phyloP scores from a whole-genome alignment of 2,329 filamentous ascomycete species.

The Nemania diffusa region DNA sequence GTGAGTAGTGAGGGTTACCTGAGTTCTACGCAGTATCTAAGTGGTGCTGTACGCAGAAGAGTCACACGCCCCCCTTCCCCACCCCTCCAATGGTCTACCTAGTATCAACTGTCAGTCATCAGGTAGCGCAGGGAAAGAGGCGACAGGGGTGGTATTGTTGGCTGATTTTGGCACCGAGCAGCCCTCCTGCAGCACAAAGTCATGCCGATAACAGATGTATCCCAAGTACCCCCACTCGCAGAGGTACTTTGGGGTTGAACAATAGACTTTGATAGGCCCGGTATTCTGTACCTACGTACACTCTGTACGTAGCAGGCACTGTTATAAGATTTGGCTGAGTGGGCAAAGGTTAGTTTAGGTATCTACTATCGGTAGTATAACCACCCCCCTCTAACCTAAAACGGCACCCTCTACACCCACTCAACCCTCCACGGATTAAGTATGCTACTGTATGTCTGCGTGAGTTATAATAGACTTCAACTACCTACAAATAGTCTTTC shows the following conservation, averaged over 20 bases:
- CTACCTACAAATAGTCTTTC: too few relatives aligned
- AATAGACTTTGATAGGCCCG: conserved; percentile 35
- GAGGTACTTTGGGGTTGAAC: conserved; percentile 40
- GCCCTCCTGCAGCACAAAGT: conserved; percentile 5
- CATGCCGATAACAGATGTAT: conserved; percentile 34
- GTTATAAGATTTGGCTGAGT: neutral
- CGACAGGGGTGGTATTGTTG: conserved; percentile 41
- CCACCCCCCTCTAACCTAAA: neutral
- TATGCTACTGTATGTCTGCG: too few relatives aligned
- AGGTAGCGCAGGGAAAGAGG: conserved; percentile 43
- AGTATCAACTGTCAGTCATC: conserved; percentile 44
- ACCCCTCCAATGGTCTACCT: conserved; percentile 37
- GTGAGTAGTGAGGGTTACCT: neutral
- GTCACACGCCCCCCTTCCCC: conserved; percentile 46
- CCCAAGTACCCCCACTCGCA: conserved; percentile 36
- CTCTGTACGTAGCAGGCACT: too few relatives aligned
- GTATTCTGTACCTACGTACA: too few relatives aligned
- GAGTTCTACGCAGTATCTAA: too few relatives aligned
- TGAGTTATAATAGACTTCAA: too few relatives aligned
- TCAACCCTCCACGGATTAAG: too few relatives aligned
- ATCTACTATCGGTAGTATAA: too few relatives aligned
- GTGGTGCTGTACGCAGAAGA: conserved; percentile 45
- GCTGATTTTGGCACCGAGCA: conserved; percentile 45
- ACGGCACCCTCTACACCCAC: neutral
- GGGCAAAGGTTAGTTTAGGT: too few relatives aligned